phyloP scores from a whole-genome alignment of 1,284 basidiomycete genomes.

The Ganoderma multipileum region DNA sequence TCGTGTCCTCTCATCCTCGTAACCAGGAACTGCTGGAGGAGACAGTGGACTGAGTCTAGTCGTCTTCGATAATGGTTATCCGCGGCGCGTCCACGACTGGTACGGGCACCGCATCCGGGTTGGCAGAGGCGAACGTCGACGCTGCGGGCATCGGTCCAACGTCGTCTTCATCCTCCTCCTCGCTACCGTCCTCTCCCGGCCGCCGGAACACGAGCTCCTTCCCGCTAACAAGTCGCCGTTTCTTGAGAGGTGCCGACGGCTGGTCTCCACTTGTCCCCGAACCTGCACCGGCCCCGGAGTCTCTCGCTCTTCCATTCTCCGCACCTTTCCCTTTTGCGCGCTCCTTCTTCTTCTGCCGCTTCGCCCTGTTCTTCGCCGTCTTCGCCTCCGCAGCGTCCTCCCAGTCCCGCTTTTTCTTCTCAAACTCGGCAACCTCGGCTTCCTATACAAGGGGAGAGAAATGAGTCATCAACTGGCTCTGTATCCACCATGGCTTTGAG shows the following conservation, averaged over 20 bases:
- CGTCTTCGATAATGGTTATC: conserved; percentile 61
- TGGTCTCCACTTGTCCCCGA: conserved; percentile 33
- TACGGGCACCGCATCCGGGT: conserved; percentile 24
- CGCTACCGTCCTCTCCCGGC: conserved; percentile 59
- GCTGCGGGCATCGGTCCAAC: conserved; percentile 33
- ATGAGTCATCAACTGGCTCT: neutral
- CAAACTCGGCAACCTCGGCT: conserved; percentile 68
- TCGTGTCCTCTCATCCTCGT: neutral
- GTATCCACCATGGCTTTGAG: neutral
- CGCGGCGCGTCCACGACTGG: conserved; percentile 46
- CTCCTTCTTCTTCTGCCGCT: conserved; percentile 89
- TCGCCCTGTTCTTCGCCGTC: conserved; percentile 92
- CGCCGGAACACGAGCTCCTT: conserved; percentile 63
- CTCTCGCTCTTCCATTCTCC: conserved; percentile 37
- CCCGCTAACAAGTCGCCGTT: conserved; percentile 61
- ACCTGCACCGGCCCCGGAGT: conserved; percentile 27
- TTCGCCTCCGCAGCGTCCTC: conserved; percentile 80
- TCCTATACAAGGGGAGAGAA: conserved; percentile 53
- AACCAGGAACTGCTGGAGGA: neutral
- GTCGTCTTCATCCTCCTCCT: conserved; percentile 45
- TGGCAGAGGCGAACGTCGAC: conserved; percentile 22
- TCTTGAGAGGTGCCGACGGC: conserved; percentile 50
- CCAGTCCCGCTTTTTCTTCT: conserved; percentile 66
- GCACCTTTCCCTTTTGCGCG: conserved; percentile 50
- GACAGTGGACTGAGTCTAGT: conserved; percentile 33